Evolutionary conservation across 2,329 filamentous ascomycete species (phyloP).

Genomic region (Cladosporium phlei): DNA sequence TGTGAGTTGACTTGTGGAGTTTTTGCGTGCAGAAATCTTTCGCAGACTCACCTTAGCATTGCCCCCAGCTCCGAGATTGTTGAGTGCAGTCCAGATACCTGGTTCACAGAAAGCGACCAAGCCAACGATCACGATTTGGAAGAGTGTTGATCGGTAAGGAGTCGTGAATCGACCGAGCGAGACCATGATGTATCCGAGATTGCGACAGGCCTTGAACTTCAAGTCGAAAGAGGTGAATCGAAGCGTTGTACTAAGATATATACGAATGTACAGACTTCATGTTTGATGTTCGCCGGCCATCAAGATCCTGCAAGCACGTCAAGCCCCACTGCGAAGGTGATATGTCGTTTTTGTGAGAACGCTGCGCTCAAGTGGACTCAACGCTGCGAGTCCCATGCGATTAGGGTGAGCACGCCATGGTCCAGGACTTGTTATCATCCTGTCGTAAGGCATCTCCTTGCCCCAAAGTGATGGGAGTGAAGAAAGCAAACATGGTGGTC

Average conservation of each 20-base stretch:
- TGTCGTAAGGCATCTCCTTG: too few species aligned
- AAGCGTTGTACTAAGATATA: too few species aligned
- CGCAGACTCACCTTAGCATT: constrained; percentile 40
- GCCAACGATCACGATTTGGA: constrained; percentile 57
- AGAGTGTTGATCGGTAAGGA: constrained; percentile 15
- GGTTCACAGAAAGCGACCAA: constrained; percentile 66
- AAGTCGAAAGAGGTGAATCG: too few species aligned
- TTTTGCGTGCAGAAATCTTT: background rate
- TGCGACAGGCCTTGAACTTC: too few species aligned
- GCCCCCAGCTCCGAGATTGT: constrained; percentile 66
- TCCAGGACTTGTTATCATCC: too few species aligned
- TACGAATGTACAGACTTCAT: too few species aligned
- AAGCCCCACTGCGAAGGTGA: constrained; percentile 9
- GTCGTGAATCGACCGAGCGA: background rate
- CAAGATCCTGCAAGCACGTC: constrained; percentile 6
- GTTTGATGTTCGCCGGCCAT: background rate
- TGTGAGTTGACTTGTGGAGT: background rate
- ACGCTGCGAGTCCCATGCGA: too few species aligned
- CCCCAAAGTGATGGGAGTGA: too few species aligned
- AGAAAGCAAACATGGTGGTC: too few species aligned
- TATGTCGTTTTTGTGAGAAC: too few species aligned
- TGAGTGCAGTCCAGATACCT: constrained; percentile 66
- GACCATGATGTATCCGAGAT: background rate
- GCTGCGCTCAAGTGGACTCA: too few species aligned
- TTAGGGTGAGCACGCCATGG: too few species aligned